phyloP scores from a whole-genome alignment of 768 basidiomycete species.

The Terana coerulea region DNA sequence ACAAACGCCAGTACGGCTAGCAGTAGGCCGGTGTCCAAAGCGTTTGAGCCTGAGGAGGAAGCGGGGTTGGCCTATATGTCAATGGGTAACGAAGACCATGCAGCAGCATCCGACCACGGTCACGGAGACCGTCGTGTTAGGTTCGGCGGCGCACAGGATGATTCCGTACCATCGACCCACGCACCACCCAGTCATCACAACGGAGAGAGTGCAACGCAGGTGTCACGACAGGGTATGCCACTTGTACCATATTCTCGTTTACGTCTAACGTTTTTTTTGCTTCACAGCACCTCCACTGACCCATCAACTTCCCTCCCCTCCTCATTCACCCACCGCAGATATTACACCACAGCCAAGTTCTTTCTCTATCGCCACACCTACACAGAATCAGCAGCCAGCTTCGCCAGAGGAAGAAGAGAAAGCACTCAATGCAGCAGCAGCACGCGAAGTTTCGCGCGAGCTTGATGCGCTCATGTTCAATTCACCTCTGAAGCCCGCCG shows the following conservation, averaged over 20 bases:
- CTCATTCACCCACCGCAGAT: neutral
- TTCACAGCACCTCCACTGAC: too few relatives aligned
- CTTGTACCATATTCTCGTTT: too few relatives aligned
- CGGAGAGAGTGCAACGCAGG: neutral
- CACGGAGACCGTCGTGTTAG: conserved; percentile 35
- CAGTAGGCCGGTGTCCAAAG: neutral
- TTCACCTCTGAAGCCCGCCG: conserved; percentile 27
- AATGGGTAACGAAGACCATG: conserved; percentile 11
- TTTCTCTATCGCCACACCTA: neutral
- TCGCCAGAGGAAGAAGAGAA: conserved; percentile 40
- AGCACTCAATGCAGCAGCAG: conserved; percentile 62
- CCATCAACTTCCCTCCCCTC: too few relatives aligned
- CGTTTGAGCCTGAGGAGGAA: conserved; percentile 22
- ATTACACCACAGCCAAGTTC: too few relatives aligned
- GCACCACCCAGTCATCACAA: neutral
- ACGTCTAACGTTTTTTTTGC: too few relatives aligned
- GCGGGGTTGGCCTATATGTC: conserved; percentile 27
- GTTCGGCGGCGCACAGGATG: conserved; percentile 41
- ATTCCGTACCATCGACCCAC: conserved; percentile 23
- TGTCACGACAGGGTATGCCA: too few relatives aligned
- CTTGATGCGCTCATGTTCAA: conserved; percentile 51
- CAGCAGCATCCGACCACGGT: conserved; percentile 5
- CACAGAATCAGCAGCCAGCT: neutral
- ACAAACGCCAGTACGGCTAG: neutral
- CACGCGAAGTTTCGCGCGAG: conserved; percentile 63